These are phyloP conservation scores for Penicillium coprophilum DNA, from an alignment of 495 filamentous ascomycete genomes.

Conservation along the genomic window DNA sequence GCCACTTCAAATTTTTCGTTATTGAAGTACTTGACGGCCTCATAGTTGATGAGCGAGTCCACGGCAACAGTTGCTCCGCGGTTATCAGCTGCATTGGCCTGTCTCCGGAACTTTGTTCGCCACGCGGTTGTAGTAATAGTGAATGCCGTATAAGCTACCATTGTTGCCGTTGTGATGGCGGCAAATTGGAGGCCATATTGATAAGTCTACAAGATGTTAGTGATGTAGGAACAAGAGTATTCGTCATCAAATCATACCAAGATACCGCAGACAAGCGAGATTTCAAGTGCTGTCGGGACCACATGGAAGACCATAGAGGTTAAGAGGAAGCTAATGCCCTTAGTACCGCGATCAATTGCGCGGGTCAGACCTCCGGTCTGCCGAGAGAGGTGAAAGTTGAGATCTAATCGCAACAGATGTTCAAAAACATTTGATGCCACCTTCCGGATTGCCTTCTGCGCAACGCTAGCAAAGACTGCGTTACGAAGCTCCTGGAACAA, in stretches of 20 bases:
- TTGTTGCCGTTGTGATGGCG: constrained; percentile 83
- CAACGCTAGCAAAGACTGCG: constrained; percentile 93
- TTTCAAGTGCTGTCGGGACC: constrained; percentile 89
- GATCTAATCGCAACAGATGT: constrained; percentile 82
- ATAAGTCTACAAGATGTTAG: constrained; percentile 64
- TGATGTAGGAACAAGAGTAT: background rate
- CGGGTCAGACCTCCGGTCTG: constrained; percentile 93
- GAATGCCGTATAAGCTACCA: constrained; percentile 91
- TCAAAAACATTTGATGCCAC: constrained; percentile 92
- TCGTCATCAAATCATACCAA: constrained; percentile 44
- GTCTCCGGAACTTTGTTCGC: constrained; percentile 92
- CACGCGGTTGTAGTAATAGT: constrained; percentile 94
- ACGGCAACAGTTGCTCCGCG: constrained; percentile 92
- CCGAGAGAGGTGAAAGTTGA: constrained; percentile 89
- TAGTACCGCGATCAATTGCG: constrained; percentile 94
- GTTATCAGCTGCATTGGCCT: constrained; percentile 95
- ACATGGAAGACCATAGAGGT: constrained; percentile 99
- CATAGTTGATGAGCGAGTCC: constrained; percentile 96
- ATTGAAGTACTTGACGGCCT: constrained; percentile 99
- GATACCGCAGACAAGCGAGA: constrained; percentile 91
- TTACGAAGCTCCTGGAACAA: constrained; percentile 90
- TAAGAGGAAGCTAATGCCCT: constrained; percentile 94
- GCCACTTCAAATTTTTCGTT: constrained; percentile 93
- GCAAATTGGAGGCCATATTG: constrained; percentile 93
- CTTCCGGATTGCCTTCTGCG: constrained; percentile 89